Conservation (phyloP, 805 yeast genomes). For the Starmerella apicola region DNA sequence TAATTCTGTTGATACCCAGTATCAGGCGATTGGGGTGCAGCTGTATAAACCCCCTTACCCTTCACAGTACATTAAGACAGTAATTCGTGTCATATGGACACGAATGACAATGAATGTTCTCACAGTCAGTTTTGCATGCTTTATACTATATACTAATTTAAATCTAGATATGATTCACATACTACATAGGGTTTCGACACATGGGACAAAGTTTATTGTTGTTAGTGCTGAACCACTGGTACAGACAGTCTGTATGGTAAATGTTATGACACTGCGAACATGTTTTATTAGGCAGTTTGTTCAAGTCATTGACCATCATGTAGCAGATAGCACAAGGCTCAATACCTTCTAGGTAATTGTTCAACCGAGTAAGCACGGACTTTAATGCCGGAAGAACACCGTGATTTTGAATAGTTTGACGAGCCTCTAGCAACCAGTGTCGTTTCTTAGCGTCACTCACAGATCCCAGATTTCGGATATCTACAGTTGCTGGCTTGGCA, state of each 20-base stretch:
- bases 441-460: constrained; percentile 88
- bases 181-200: constrained; percentile 50
- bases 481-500: constrained; percentile 43
- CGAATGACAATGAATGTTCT: too few species aligned
- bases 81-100: too few species aligned
- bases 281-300: constrained; percentile 74
- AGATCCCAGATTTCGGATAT: constrained; percentile 73
- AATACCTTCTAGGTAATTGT: constrained; percentile 75
- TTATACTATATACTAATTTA: too few species aligned
- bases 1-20: too few species aligned
- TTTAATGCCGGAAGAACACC: constrained; percentile 46
- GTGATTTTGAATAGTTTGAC: constrained; percentile 49
- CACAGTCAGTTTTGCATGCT: too few species aligned
- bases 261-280: constrained; percentile 88
- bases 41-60: too few species aligned
- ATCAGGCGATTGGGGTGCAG: too few species aligned
- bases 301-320: constrained; percentile 79
- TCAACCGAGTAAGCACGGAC: constrained; percentile 58
- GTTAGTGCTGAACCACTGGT: constrained; percentile 94
- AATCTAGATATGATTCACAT: too few species aligned
- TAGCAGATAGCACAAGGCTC: constrained; percentile 97
- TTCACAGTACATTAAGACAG: too few species aligned
- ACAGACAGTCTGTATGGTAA: constrained; percentile 90
- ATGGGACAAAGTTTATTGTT: constrained; percentile 89
- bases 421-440: constrained; percentile 88